Percentiles rank a stretch among this genome's conserved stretches.
Conservation (phyloP, 2,329 filamentous ascomycete species). For the Neofusicoccum laricinum region DNA sequence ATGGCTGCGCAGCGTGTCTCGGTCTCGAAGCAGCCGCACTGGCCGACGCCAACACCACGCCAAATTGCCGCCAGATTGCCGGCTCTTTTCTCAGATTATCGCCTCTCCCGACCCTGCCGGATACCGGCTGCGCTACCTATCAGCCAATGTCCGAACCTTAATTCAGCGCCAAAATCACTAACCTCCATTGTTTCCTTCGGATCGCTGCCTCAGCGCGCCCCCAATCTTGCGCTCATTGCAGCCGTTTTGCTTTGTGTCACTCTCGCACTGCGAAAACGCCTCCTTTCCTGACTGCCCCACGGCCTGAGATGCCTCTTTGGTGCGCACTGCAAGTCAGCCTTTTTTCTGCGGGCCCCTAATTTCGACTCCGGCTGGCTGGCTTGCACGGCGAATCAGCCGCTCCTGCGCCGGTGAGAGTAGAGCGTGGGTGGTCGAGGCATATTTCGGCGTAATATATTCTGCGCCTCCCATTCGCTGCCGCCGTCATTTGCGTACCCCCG, state of each 20-base stretch:
- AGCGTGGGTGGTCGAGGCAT: not conserved
- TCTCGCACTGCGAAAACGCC: not conserved
- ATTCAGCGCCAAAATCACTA: not conserved
- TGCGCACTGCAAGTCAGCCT: not conserved
- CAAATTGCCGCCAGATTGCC: not conserved
- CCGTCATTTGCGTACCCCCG: not conserved
- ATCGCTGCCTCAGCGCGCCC: no score
- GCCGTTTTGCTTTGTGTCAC: not conserved
- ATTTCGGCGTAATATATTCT: conserved; percentile 11
- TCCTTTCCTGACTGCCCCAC: no score
- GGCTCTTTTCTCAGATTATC: not conserved
- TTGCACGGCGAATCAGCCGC: not conserved
- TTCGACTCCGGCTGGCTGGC: not conserved
- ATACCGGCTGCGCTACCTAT: not conserved
- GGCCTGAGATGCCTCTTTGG: not conserved
- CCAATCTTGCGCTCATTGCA: conserved; percentile 6
- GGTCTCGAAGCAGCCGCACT: not conserved
- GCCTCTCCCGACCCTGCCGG: not conserved
- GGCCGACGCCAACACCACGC: not conserved
- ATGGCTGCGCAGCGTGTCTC: not conserved
- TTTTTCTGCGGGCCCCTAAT: not conserved
- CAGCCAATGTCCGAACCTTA: conserved; percentile 12
- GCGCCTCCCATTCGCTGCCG: not conserved
- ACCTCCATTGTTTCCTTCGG: no score
- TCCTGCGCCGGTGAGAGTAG: not conserved